phyloP scores from a whole-genome alignment of 1,139 yeast genomes.

The Suhomyces kunorum region DNA sequence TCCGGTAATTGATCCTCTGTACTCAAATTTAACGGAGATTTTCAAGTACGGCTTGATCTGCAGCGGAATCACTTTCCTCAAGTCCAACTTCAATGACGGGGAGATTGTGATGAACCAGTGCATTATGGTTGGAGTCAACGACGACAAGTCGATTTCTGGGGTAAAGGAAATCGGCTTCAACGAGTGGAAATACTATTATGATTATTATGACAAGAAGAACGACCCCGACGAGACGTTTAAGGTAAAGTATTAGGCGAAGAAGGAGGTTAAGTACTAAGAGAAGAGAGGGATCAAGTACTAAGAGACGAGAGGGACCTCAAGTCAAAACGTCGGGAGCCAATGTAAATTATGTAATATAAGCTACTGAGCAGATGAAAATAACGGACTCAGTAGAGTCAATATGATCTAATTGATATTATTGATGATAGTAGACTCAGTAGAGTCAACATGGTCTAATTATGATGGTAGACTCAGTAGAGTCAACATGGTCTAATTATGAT shows the following conservation, averaged over 20 bases:
- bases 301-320: too few species aligned
- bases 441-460: too few species aligned
- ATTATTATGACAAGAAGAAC: constrained; percentile 34
- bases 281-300: too few species aligned
- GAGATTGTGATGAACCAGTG: constrained; percentile 34
- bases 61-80: constrained; percentile 57
- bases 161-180: constrained; percentile 47
- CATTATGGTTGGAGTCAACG: constrained; percentile 42
- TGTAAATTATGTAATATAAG: constrained; percentile 4
- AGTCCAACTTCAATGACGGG: constrained; percentile 35
- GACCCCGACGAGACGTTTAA: constrained; percentile 10
- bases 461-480: too few species aligned
- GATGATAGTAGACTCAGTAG: too few species aligned
- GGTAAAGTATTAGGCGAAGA: not conserved
- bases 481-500: too few species aligned
- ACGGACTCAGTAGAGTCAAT: too few species aligned
- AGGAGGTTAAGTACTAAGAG: too few species aligned
- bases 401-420: too few species aligned
- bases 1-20: constrained; percentile 56
- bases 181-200: constrained; percentile 44
- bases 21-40: constrained; percentile 55
- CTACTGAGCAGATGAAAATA: not conserved
- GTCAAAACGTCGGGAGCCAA: too few species aligned
- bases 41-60: constrained; percentile 60
- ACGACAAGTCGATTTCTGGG: constrained; percentile 38